Percentiles rank a stretch among this genome's conserved stretches.
Evolutionary conservation across 164 flowering plant genomes (phyloP).

Genomic region (Sedum album): DNA sequence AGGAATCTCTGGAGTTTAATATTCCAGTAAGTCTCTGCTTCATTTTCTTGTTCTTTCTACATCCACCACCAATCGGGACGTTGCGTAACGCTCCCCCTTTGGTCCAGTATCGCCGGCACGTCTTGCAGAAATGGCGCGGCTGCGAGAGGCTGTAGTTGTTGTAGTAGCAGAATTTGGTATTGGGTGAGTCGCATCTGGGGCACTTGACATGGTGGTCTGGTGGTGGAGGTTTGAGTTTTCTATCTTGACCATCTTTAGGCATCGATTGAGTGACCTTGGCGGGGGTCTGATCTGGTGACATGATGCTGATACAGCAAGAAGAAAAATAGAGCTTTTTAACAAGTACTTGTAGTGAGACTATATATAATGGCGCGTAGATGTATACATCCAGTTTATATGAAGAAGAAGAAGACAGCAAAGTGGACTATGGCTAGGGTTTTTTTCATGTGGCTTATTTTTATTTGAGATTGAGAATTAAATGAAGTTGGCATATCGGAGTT

Average conservation of each 20-base stretch:
- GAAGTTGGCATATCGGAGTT: not conserved
- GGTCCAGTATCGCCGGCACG: slow-evolving; percentile 9
- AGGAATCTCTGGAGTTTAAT: not conserved
- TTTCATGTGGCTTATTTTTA: not conserved
- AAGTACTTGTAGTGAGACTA: not conserved
- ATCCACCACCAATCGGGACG: slow-evolving; percentile 4
- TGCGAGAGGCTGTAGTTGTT: slow-evolving; percentile 9
- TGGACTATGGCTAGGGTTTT: slow-evolving; percentile 1
- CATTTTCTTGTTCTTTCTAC: slow-evolving; percentile 5
- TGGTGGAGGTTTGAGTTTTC: not conserved
- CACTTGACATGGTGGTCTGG: slow-evolving; percentile 5
- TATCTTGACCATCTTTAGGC: not conserved
- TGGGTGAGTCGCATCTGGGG: slow-evolving; percentile 8
- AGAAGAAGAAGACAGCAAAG: not conserved
- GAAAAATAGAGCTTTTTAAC: not conserved
- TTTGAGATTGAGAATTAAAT: not conserved
- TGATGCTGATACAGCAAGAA: not conserved
- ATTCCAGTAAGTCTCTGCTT: slow-evolving; percentile 1
- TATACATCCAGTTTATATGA: not conserved
- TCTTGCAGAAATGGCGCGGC: slow-evolving; percentile 8
- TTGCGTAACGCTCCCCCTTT: slow-evolving; percentile 5
- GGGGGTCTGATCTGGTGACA: not conserved
- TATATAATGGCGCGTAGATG: not conserved
- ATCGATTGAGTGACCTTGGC: not conserved
- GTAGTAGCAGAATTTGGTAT: slow-evolving; percentile 11